These are phyloP conservation scores for Plenodomus biglobosus DNA, from an alignment of 2,329 filamentous ascomycete species.

Conservation along the genomic window DNA sequence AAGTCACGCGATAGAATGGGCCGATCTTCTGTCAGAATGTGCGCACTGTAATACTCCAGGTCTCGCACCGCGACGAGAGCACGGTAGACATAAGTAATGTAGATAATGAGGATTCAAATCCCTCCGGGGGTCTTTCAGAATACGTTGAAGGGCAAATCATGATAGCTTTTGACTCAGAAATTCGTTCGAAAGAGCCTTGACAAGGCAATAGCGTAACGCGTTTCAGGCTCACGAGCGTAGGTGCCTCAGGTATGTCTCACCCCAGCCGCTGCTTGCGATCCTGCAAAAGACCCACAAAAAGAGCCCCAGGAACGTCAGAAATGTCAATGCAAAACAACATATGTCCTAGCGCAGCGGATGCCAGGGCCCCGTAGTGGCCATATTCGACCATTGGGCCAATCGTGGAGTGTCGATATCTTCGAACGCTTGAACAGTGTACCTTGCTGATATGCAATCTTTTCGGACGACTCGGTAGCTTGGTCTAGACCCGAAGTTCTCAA, in stretches of 20 bases:
- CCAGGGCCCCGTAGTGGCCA: not conserved
- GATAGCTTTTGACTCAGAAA: not conserved
- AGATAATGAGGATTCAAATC: no score
- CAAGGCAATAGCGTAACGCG: not conserved
- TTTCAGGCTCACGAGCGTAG: not conserved
- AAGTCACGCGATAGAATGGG: no score
- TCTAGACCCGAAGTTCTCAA: not conserved
- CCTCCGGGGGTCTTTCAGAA: no score
- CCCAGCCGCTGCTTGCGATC: not conserved
- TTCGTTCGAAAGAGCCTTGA: not conserved
- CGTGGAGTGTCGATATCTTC: not conserved
- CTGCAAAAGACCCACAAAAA: not conserved
- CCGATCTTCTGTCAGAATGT: no score
- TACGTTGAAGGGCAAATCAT: no score
- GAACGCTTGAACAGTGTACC: not conserved
- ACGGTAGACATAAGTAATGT: no score
- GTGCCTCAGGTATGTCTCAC: not conserved
- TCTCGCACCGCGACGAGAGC: no score
- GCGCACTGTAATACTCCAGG: no score
- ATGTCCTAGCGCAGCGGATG: not conserved
- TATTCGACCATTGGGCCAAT: not conserved
- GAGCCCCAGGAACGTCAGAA: not conserved
- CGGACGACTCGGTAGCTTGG: not conserved
- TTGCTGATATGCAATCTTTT: not conserved
- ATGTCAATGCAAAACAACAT: not conserved